Evolutionary conservation across 2,329 filamentous ascomycete species (phyloP).

Genomic region (Claviceps sp.): DNA sequence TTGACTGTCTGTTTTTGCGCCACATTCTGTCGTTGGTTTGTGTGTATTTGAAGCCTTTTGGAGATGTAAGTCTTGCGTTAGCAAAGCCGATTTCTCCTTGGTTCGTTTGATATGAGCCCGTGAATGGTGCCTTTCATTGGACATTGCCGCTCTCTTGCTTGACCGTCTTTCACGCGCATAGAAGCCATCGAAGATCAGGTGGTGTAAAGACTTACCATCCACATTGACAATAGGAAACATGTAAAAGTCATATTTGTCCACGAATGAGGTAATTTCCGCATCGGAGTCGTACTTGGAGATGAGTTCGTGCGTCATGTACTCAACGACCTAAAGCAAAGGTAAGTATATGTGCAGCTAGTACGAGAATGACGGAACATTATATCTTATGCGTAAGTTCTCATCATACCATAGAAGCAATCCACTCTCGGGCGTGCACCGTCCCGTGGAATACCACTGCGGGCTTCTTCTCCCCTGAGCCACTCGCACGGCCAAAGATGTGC

Average conservation of each 20-base stretch:
- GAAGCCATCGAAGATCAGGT: too few relatives aligned
- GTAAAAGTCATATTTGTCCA: conserved; percentile 54
- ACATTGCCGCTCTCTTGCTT: not conserved
- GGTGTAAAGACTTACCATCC: conserved; percentile 29
- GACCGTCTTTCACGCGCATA: not conserved
- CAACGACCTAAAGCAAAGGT: conserved; percentile 16
- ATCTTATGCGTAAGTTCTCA: not conserved
- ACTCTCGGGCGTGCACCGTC: conserved; percentile 47
- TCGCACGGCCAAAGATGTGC: conserved; percentile 36
- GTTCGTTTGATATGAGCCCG: too few relatives aligned
- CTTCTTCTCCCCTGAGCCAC: conserved; percentile 23
- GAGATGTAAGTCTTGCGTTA: too few relatives aligned
- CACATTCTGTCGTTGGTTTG: conserved; percentile 44
- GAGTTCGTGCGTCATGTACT: conserved; percentile 40
- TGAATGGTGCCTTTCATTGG: not conserved
- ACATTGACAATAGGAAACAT: conserved; percentile 51
- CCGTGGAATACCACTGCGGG: conserved; percentile 43
- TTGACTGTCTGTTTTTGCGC: conserved; percentile 41
- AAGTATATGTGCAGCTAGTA: not conserved
- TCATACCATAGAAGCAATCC: conserved; percentile 40
- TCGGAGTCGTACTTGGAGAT: conserved; percentile 30
- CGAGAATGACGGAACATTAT: not conserved
- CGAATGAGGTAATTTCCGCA: conserved; percentile 26
- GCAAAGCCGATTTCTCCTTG: too few relatives aligned
- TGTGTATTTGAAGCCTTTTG: conserved; percentile 40